Evolutionary conservation across 805 yeast species (phyloP).

Genomic region (Blastobotrys muscicola): DNA sequence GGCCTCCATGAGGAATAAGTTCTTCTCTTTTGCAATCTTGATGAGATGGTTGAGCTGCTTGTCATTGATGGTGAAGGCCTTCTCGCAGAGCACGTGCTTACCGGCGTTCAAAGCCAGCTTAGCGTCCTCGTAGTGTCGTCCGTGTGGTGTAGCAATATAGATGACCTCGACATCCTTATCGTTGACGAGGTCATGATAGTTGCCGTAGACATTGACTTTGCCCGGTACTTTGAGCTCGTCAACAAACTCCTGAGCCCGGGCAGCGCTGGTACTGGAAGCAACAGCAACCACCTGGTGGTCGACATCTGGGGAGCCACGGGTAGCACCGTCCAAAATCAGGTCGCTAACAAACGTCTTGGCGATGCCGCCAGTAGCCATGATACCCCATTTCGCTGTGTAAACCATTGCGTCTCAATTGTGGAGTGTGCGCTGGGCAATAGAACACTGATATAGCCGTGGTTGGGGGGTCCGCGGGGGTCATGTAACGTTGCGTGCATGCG

Average conservation of each 20-base stretch:
- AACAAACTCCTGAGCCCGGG: conserved; percentile 19
- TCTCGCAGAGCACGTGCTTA: conserved; percentile 46
- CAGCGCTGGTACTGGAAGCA: conserved; percentile 19
- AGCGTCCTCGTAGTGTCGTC: conserved; percentile 39
- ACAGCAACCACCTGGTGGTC: conserved; percentile 23
- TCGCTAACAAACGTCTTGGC: conserved; percentile 21
- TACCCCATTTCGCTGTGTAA: conserved; percentile 21
- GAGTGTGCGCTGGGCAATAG: not conserved
- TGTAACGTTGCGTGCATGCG: not conserved
- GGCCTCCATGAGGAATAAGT: conserved; percentile 47
- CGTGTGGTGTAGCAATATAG: conserved; percentile 49
- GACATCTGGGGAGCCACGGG: conserved; percentile 20
- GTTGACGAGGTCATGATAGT: conserved; percentile 38
- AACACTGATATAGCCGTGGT: not conserved
- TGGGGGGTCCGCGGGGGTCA: conserved; percentile 1
- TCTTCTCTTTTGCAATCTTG: conserved; percentile 35
- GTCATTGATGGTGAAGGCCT: conserved; percentile 42
- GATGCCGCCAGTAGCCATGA: conserved; percentile 24
- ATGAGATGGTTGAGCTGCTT: conserved; percentile 36
- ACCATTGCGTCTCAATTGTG: conserved; percentile 10
- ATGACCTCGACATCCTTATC: conserved; percentile 39
- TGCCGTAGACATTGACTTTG: conserved; percentile 15
- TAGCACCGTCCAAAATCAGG: conserved; percentile 14
- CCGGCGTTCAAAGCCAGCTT: conserved; percentile 35
- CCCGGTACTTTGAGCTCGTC: conserved; percentile 11